Conservation (phyloP, 2,329 filamentous ascomycete genomes). For the Aspergillus fumigatus region DNA sequence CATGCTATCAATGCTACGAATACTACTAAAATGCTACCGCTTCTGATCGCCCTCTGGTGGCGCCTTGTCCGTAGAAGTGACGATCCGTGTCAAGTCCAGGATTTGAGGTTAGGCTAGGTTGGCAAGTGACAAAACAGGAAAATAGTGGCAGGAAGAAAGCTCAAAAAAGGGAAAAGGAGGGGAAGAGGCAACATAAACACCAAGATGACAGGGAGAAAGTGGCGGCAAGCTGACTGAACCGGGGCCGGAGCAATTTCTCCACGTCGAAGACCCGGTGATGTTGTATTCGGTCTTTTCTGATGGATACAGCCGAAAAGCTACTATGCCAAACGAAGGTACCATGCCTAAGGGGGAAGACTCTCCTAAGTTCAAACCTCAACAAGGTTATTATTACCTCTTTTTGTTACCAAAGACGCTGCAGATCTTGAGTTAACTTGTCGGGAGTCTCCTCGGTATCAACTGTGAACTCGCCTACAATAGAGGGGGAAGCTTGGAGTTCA, state of each 20-base stretch:
- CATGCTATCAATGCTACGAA: slow-evolving; percentile 3
- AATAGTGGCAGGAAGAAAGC: background rate
- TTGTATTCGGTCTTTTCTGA: background rate
- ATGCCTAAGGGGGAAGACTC: background rate
- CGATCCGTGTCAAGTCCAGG: background rate
- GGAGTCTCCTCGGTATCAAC: background rate
- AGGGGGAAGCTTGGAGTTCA: background rate
- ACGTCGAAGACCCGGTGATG: background rate
- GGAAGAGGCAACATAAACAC: slow-evolving; percentile 1
- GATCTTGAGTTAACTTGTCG: background rate
- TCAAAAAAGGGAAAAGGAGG: background rate
- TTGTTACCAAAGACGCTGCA: background rate
- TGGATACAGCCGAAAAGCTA: background rate
- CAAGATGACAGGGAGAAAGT: background rate
- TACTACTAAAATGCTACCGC: background rate
- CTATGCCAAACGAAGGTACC: background rate
- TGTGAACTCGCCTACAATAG: background rate
- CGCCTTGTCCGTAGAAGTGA: background rate
- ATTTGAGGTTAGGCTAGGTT: background rate
- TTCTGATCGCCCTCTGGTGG: background rate
- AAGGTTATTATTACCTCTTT: background rate
- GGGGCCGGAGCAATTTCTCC: background rate
- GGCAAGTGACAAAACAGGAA: background rate
- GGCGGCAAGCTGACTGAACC: background rate
- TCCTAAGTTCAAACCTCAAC: background rate